Conservation (phyloP, 768 basidiomycete genomes). For the Xerocomellus chrysenteron region DNA sequence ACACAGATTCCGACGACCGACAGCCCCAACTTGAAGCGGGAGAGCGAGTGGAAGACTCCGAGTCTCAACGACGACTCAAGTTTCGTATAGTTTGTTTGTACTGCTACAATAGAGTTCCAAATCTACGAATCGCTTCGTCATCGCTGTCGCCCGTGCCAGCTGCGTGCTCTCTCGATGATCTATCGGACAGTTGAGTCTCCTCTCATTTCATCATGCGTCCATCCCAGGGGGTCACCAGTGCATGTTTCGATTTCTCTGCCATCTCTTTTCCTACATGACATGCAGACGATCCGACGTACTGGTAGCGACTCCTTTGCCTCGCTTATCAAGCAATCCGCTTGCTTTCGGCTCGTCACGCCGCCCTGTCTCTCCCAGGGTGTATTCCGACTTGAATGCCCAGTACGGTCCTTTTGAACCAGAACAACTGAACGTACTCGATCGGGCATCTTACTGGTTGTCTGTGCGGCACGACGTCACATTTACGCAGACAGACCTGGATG, state of each 20-base stretch:
- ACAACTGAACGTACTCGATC: constrained; percentile 65
- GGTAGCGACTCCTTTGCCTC: constrained; percentile 55
- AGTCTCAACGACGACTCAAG: no score
- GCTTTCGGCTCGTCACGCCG: constrained; percentile 64
- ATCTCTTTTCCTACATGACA: not conserved
- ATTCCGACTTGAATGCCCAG: constrained; percentile 58
- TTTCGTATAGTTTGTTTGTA: no score
- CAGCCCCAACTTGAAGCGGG: no score
- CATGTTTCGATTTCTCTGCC: no score
- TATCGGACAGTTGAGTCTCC: constrained; percentile 44
- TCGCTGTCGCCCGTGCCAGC: no score
- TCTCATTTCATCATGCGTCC: not conserved
- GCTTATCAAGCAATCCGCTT: constrained; percentile 48
- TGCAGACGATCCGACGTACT: constrained; percentile 56
- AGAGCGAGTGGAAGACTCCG: no score
- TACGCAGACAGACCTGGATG: constrained; percentile 77
- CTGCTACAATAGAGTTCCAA: no score
- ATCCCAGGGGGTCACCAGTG: no score
- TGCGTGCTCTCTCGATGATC: no score
- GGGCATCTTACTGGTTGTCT: constrained; percentile 59
- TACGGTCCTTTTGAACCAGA: constrained; percentile 26
- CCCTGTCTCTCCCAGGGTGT: constrained; percentile 75
- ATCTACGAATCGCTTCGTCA: no score
- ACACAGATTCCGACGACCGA: no score
- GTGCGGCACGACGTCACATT: constrained; percentile 64